A percentile compares a stretch with the other conserved stretches of the same genome.
Conservation (phyloP, 176 grass and related monocot species). For the Poa pratensis region DNA sequence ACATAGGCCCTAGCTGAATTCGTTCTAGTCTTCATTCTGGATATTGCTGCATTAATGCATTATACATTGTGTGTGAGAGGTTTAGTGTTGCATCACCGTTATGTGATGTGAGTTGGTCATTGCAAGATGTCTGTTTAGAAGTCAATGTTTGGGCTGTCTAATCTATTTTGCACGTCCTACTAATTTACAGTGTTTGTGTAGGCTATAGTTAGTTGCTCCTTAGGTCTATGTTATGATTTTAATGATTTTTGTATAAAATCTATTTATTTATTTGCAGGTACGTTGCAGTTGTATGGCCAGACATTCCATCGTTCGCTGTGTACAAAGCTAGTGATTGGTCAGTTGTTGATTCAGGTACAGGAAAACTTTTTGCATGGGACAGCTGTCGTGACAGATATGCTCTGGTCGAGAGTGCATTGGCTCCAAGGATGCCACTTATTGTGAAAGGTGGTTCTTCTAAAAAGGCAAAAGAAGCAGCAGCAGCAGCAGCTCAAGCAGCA, state of each 20-base stretch:
- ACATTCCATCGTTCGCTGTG: constrained; percentile 90
- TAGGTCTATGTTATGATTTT: constrained; percentile 3
- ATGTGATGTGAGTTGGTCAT: neutral
- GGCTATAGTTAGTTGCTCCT: constrained; percentile 5
- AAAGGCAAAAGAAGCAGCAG: constrained; percentile 96
- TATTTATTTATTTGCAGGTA: constrained; percentile 68
- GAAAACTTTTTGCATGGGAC: constrained; percentile 97
- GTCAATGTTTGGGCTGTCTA: neutral
- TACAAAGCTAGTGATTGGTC: constrained; percentile 98
- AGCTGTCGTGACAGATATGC: constrained; percentile 95
- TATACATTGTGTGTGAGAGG: neutral
- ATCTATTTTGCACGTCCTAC: constrained; percentile 27
- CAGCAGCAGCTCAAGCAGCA: constrained; percentile 88
- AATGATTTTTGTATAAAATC: constrained; percentile 25
- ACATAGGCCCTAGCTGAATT: constrained; percentile 29
- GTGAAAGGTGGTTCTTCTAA: constrained; percentile 94
- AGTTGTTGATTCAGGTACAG: constrained; percentile 92
- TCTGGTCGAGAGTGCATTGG: constrained; percentile 80
- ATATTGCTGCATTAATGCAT: constrained; percentile 36
- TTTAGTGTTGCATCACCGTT: constrained; percentile 27
- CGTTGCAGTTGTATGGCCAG: constrained; percentile 91
- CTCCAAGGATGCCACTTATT: constrained; percentile 84
- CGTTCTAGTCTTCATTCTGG: constrained; percentile 16
- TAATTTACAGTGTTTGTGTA: neutral
- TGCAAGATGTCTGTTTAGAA: constrained; percentile 16